phyloP scores from a whole-genome alignment of 1,139 yeast genomes.

The Sugiyamaella japonica region DNA sequence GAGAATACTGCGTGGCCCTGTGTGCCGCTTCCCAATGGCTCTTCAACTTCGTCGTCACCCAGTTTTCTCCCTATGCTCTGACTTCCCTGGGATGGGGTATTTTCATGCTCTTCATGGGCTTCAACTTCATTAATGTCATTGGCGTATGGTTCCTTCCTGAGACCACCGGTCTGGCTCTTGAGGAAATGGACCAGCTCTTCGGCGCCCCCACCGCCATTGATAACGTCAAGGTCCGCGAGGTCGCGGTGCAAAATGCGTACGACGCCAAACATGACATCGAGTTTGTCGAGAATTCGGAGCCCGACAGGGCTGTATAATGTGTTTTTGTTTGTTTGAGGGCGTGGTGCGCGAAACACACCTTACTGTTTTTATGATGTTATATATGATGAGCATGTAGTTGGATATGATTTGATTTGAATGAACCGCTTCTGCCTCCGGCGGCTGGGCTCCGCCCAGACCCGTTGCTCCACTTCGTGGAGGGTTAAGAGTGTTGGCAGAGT shows the following conservation, averaged over 20 bases:
- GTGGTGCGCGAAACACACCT: no score
- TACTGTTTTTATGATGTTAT: neutral
- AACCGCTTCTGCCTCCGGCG: neutral
- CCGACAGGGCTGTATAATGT: neutral
- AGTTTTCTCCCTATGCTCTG: slow-evolving; percentile 57
- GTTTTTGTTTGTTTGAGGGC: no score
- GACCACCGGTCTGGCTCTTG: slow-evolving; percentile 73
- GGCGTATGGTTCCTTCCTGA: slow-evolving; percentile 65
- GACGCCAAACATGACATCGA: slow-evolving; percentile 16
- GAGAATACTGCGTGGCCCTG: slow-evolving; percentile 55
- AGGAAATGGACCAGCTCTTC: slow-evolving; percentile 56
- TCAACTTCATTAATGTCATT: slow-evolving; percentile 53
- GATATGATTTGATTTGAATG: neutral
- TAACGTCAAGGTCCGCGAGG: slow-evolving; percentile 12
- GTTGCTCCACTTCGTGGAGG: neutral
- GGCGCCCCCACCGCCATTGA: slow-evolving; percentile 23
- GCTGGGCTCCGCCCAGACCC: slow-evolving; percentile 5
- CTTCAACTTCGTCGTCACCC: slow-evolving; percentile 76
- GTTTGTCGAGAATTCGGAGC: slow-evolving; percentile 10
- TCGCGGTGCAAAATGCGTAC: slow-evolving; percentile 15
- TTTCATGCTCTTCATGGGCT: slow-evolving; percentile 68
- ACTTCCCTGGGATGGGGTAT: slow-evolving; percentile 55
- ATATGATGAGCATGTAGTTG: neutral
- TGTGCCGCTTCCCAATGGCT: slow-evolving; percentile 77
- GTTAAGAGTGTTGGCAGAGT: neutral